Base-by-base conservation (phyloP, 2,329 filamentous ascomycete species). In the Alternaria arbusti region DNA sequence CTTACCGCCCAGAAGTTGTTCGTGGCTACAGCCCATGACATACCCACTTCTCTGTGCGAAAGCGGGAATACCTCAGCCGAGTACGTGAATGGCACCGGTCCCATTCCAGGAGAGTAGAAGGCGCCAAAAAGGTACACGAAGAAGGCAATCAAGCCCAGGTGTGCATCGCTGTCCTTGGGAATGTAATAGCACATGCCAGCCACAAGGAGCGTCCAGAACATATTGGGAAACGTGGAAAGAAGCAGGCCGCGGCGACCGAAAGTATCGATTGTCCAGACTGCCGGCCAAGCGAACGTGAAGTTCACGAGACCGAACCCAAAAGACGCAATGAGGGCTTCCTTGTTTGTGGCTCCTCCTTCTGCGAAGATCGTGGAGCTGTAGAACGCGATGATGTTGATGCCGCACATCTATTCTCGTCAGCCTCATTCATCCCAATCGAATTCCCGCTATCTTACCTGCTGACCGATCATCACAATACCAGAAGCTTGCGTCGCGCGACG, bases 401-500 rank as follows among this genome's bases (percentile, higher is more conserved):
- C 87, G 63, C 86, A 88, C 81, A 90, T 85, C 72, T 51, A 12
- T 32, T 26, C 32, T 12, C 13, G 9, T 51, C 6, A 51, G 49
- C 28, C 22, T 32, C 12, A 23, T 51, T 22, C 10, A 20, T 51
- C 1, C 4, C 6, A 3, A 23, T 8, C 1, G 13, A 4, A 1
- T 36, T 8, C 22, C 4, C 20, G 2, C 28, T 8, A 11, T 13
- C 28, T 36, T 23, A 51, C 49, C 49, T 90, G 88, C 70, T 90
- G 87, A 0, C 81, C 82, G 68, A 89, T 89, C 93, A 96, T 96
- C 69, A 95, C 91, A 1, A 89, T 88, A 67, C 89, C 91, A 1
- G 92, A 91, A 6, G 92, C 93, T 28, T 91, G 84, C 4, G 89
- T 94, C 3, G 93, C 93, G 44, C 90, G 86, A 13, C 90, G 86